phyloP scores from a whole-genome alignment of 306 rosid species.

The Sindora glabra region DNA sequence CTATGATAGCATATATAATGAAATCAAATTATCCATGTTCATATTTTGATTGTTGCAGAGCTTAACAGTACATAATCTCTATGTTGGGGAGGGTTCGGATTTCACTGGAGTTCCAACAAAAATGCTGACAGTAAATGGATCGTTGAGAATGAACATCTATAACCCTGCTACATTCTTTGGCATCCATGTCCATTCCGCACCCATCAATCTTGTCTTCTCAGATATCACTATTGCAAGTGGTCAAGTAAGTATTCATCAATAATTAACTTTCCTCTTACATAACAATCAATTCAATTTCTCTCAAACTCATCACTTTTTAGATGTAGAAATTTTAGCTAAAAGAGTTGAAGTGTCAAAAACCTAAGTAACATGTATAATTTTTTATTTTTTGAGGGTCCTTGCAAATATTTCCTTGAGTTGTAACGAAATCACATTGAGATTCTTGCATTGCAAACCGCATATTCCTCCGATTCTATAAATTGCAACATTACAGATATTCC shows the following conservation, averaged over 20 bases:
- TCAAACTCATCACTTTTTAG: neutral
- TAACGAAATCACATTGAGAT: no score
- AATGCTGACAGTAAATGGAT: slow-evolving; percentile 70
- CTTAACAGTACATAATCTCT: slow-evolving; percentile 55
- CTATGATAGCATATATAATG: no score
- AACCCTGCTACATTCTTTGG: slow-evolving; percentile 92
- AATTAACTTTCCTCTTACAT: neutral
- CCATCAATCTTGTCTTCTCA: slow-evolving; percentile 59
- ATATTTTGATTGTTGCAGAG: slow-evolving; percentile 46
- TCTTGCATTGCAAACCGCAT: no score
- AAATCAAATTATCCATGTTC: neutral
- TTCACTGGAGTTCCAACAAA: slow-evolving; percentile 75
- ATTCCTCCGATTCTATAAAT: no score
- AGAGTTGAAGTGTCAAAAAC: neutral
- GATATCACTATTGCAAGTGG: slow-evolving; percentile 79
- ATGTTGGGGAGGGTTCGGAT: slow-evolving; percentile 78
- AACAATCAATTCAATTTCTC: neutral
- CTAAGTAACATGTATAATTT: neutral
- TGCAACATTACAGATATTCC: no score
- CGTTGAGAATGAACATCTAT: slow-evolving; percentile 59
- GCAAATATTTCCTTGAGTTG: no score
- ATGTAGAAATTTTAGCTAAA: neutral
- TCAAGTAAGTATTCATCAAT: slow-evolving; percentile 36
- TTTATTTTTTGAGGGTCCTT: no score
- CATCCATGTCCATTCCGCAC: slow-evolving; percentile 71